Evolutionary conservation across 1,284 basidiomycete genomes (phyloP), one percentile per base, ranked within the genome.

Genomic region (Apiotrichum sp.): DNA sequence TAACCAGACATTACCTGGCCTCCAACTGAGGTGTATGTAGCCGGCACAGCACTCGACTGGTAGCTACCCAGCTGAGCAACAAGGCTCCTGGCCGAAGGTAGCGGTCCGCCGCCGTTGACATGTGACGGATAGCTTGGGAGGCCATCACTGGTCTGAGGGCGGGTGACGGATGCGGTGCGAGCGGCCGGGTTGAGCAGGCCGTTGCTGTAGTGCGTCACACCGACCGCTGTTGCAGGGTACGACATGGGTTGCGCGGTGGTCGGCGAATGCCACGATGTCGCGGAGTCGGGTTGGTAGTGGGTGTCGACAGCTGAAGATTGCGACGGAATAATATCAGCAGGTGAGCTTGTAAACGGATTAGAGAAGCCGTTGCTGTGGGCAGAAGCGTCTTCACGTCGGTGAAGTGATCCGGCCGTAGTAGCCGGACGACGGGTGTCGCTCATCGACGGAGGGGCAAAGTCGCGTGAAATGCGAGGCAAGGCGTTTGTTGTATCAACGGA

Each of bases 401-500:
- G 62, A n/a, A 71, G 46, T 2, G 68, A 65, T 8, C 71, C 72
- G 16, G 65, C 68, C 11, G 71, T 69, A 2, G 74, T 74, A 2
- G 72, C 71, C 7, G 74, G 74, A 44, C 72, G 62, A 22, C 71
- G 62, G 6, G 71, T 67, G 40, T 73, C 72, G 22, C 22, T 22
- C 40, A 53, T 64, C 8, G 62, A 62, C 2, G 72, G 72, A 16
- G 71, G 58, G 7, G 63, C 66, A 57, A 76, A 76, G 43, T 76
- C 71, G 14, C 71, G 65, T 11, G 69, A 72, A 47, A 74, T 76
- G 22, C 72, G 68, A 6, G 74, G 72, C 7, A 76, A 65, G 11
- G 66, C 62, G 59, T 69, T 38, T 62, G 49, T 29, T 14, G 35
- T 39, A 31, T 39, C 36, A n/a, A 36, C 35, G 11, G 47, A 36